phyloP scores from a whole-genome alignment of 2,329 filamentous ascomycete genomes.

The Colletotrichum chrysophilum region DNA sequence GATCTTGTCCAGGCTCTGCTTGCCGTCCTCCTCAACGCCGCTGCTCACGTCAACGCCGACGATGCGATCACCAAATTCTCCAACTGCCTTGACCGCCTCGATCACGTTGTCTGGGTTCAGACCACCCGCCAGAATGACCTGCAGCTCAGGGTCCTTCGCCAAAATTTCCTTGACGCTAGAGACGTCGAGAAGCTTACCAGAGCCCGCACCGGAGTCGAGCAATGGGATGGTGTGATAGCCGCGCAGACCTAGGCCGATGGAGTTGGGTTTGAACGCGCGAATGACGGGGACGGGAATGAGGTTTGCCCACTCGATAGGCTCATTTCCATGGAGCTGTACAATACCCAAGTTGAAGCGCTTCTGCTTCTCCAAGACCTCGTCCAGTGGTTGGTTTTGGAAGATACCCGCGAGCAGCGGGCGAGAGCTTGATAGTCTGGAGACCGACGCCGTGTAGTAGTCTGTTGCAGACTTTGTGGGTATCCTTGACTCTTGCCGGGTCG shows the following conservation, averaged over 20 bases:
- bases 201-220: slow-evolving; percentile 85
- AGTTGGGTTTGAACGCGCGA: slow-evolving; percentile 79
- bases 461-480: slow-evolving; percentile 38
- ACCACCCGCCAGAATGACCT: slow-evolving; percentile 84
- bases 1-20: slow-evolving; percentile 84
- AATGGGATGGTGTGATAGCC: slow-evolving; percentile 86
- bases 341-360: slow-evolving; percentile 79
- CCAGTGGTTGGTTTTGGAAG: slow-evolving; percentile 88
- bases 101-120: slow-evolving; percentile 80
- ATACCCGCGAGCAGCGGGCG: slow-evolving; percentile 87
- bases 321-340: slow-evolving; percentile 90
- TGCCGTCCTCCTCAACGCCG: slow-evolving; percentile 84
- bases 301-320: slow-evolving; percentile 89
- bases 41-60: slow-evolving; percentile 92
- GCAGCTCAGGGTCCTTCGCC: slow-evolving; percentile 70
- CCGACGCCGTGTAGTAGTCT: slow-evolving; percentile 75
- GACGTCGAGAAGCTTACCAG: slow-evolving; percentile 79
- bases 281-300: slow-evolving; percentile 94
- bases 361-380: slow-evolving; percentile 81
- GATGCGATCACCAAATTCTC: slow-evolving; percentile 63
- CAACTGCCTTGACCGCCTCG: slow-evolving; percentile 67
- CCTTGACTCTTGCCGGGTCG: slow-evolving; percentile 29
- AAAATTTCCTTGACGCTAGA: slow-evolving; percentile 72
- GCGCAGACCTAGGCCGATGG: slow-evolving; percentile 72
- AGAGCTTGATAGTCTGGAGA: slow-evolving; percentile 52